These are phyloP conservation scores for Periconia digitata DNA, from an alignment of 2,329 filamentous ascomycete species.

Conservation along the genomic window DNA sequence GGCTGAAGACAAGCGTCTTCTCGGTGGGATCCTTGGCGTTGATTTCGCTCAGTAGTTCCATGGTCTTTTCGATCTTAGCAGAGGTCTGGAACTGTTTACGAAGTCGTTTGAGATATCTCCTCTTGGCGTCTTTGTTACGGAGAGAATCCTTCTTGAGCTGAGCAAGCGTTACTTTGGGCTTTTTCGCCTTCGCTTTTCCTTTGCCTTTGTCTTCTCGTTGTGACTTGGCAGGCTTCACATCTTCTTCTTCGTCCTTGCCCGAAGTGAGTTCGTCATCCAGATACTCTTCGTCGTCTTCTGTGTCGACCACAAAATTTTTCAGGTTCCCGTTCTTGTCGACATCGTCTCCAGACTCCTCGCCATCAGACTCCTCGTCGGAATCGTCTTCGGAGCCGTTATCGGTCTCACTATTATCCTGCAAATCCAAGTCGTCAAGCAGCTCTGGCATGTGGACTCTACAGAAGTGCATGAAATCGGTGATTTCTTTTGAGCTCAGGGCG, in stretches of 20 bases:
- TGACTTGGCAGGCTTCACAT: conserved; percentile 18
- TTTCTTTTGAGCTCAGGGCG: conserved; percentile 64
- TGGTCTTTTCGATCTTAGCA: conserved; percentile 70
- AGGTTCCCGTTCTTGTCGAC: conserved; percentile 42
- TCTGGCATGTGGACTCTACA: conserved; percentile 67
- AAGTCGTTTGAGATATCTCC: conserved; percentile 69
- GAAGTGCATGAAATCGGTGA: conserved; percentile 76
- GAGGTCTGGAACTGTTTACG: conserved; percentile 71
- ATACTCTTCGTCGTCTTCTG: conserved; percentile 14
- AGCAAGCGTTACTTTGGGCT: conserved; percentile 55
- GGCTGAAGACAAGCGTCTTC: conserved; percentile 81
- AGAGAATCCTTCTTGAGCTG: conserved; percentile 68
- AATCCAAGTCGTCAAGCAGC: conserved; percentile 44
- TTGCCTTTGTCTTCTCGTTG: conserved; percentile 46
- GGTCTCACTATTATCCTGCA: conserved; percentile 15
- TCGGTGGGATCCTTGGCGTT: conserved; percentile 57
- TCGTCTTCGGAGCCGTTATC: conserved; percentile 32
- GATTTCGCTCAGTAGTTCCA: conserved; percentile 63
- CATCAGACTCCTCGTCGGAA: conserved; percentile 37
- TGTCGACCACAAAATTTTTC: conserved; percentile 57
- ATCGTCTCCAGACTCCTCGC: conserved; percentile 47
- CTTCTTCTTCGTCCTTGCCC: conserved; percentile 4
- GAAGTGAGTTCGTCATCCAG: conserved; percentile 1
- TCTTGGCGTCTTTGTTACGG: conserved; percentile 65
- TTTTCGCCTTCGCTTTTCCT: conserved; percentile 46